Evolutionary conservation across 352 stramenopile genomes (phyloP), one percentile per base, ranked within the genome.

Genomic region (Pythium guiyangense): DNA sequence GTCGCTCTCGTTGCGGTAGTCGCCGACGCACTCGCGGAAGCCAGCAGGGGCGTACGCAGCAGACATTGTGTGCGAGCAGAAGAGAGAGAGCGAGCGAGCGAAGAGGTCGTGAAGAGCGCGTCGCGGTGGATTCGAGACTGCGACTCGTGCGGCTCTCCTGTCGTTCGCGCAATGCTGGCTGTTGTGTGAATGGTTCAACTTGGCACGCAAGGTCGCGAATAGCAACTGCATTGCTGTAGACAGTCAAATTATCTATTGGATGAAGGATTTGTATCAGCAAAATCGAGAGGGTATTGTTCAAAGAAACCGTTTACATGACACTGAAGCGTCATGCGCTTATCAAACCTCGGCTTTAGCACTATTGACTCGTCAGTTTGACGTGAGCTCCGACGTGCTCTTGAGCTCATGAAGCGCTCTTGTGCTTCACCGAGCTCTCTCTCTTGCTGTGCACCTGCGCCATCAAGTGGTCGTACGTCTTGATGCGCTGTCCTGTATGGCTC

Each of bases 11-110:
- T 84, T 67, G 59, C 86, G 87, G 51, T 93, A 93, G 68, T 97
- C 93, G 67, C 97, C 93, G 20, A 66, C 74, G 70, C 98, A 98
- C 59, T 98, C 90, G 69, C 97, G 97, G 75, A 97, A 98, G 70
- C 97, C 97, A 35, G 63, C 58, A 3, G 77, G 60, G 50, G 71
- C 74, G 63, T 79, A 90, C 50, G 10, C 47, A 22, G 10, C 47
- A 22, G 22, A 12, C 39, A 31, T 44, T 8, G 43, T 44, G 22
- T 27, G 40, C 12, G n/a, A 20, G 25, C 17, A 25, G 3, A 27
- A 44, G 26, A 22, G 31, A 12, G 35, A 29, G 56, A 42, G 15
- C 6, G 31, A 39, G 47, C 4, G 20, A 22, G 1, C 15, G 18
- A 49, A 2, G 47, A 10, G 27, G 17, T 11, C 3, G 47, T n/a